Percentiles rank a stretch among this genome's conserved stretches.
These are phyloP conservation scores for Cryptococcus hybrid DNA, from an alignment of 1,284 basidiomycete genomes.

Conservation along the genomic window DNA sequence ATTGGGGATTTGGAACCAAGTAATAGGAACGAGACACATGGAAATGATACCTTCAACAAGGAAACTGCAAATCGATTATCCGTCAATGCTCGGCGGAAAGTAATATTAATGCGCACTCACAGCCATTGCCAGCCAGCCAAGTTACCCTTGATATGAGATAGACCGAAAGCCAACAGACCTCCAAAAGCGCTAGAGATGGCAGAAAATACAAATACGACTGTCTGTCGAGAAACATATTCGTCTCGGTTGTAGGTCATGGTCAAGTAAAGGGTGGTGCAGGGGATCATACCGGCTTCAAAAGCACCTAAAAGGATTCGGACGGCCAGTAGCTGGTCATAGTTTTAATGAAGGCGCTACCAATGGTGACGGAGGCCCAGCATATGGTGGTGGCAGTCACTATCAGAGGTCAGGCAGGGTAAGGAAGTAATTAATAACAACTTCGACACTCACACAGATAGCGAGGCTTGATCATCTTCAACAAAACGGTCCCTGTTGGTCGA, in stretches of 20 bases:
- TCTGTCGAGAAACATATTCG: conserved; percentile 10
- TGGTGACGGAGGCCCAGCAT: conserved; percentile 19
- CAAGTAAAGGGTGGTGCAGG: conserved; percentile 21
- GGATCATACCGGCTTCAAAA: conserved; percentile 31
- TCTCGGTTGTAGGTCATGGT: conserved; percentile 10
- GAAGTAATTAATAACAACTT: neutral
- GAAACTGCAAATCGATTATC: neutral
- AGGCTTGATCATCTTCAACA: conserved; percentile 30
- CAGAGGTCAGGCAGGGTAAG: neutral
- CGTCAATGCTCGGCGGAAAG: no score
- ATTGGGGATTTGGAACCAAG: conserved; percentile 9
- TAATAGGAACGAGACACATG: conserved; percentile 4
- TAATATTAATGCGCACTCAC: neutral
- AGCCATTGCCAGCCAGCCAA: conserved; percentile 9
- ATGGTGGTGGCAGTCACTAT: conserved; percentile 20
- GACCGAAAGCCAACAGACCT: conserved; percentile 33
- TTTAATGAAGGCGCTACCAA: conserved; percentile 21
- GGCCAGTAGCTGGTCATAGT: conserved; percentile 23
- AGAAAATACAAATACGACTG: conserved; percentile 5
- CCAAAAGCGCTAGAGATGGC: conserved; percentile 11
- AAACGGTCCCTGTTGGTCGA: conserved; percentile 13
- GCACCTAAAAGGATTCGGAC: conserved; percentile 29
- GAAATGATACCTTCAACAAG: conserved; percentile 11
- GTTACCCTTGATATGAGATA: conserved; percentile 18
- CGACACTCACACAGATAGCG: conserved; percentile 18